Conservation (phyloP, 2,329 filamentous ascomycete species). For the Botryotinia narcissicola region DNA sequence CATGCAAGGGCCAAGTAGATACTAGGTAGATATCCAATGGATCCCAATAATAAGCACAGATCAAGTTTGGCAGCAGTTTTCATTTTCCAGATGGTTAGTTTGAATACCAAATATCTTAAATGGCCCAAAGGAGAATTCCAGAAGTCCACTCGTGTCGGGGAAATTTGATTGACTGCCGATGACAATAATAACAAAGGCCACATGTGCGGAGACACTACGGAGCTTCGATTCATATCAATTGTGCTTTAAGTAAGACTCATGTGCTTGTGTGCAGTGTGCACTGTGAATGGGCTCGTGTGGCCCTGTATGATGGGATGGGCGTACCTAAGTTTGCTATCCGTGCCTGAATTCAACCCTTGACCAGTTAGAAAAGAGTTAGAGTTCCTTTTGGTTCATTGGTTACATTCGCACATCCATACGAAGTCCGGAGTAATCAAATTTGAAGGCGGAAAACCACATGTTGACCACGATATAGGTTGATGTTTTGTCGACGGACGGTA, state of each 20-base stretch:
- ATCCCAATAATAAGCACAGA: constrained; percentile 4
- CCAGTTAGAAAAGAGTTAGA: neutral
- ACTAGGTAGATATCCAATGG: neutral
- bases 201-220: constrained; percentile 7
- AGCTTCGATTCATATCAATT: neutral
- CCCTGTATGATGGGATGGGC: neutral
- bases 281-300: neutral
- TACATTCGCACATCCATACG: neutral
- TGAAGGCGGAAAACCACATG: constrained; percentile 15
- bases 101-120: neutral
- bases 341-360: neutral
- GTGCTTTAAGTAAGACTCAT: neutral
- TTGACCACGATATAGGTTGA: constrained; percentile 2
- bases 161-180: constrained; percentile 12
- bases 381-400: too few species aligned
- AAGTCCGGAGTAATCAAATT: neutral
- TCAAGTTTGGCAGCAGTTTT: neutral
- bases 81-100: neutral
- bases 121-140: neutral
- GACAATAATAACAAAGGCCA: constrained; percentile 5
- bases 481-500: neutral
- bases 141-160: neutral
- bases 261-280: neutral
- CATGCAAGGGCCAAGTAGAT: constrained; percentile 4
- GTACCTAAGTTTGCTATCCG: neutral